Evolutionary conservation across 2,329 filamentous ascomycete species (phyloP), one percentile per base, ranked within the genome.

Genomic region (Diplodia sapinea): DNA sequence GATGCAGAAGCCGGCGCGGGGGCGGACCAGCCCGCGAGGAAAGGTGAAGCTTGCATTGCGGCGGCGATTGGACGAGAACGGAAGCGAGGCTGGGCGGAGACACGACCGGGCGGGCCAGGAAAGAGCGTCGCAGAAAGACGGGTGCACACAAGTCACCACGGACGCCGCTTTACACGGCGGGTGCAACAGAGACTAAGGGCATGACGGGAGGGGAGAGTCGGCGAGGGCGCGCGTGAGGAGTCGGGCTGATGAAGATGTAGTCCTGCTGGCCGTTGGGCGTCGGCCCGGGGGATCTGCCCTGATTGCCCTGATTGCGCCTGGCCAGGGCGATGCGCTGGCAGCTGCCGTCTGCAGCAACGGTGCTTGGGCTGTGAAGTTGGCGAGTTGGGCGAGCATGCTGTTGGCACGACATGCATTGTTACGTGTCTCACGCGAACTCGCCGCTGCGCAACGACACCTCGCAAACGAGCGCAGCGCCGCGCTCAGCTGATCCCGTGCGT

Each of bases 321-420:
- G 36, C 40, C 40, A 40, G 57, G 43, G 59, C 59, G 77, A 79
- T 79, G 77, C 78, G 77, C 72, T 79, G 77, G 76, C 77, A 79
- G 71, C 72, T 70, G 59, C 50, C 73, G 51, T 74, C 75, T 76
- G 77, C 76, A 76, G 77, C 76, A 76, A 73, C 75, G 71, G 55
- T 47, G 78, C 75, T 76, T 75, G 68, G 75, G 75, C 74, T 26
- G 56, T 61, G 56, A 68, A 71, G 70, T 71, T 69, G 75, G 75
- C 76, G 74, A 77, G 76, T 75, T 78, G 77, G 76, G 77, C 77
- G 76, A 78, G 76, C 78, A 74, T 72, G 74, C 70, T 74, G 69
- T 70, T 74, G 74, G 76, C 76, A 79, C 73, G 73, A 50, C 20
- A 66, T 66, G 64, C 64, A 66, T n/a, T 56, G 51, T 66, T 66